Percentiles rank a stretch among this genome's conserved stretches.
Conservation (phyloP, 1,284 basidiomycete genomes). For the Somion occarium region DNA sequence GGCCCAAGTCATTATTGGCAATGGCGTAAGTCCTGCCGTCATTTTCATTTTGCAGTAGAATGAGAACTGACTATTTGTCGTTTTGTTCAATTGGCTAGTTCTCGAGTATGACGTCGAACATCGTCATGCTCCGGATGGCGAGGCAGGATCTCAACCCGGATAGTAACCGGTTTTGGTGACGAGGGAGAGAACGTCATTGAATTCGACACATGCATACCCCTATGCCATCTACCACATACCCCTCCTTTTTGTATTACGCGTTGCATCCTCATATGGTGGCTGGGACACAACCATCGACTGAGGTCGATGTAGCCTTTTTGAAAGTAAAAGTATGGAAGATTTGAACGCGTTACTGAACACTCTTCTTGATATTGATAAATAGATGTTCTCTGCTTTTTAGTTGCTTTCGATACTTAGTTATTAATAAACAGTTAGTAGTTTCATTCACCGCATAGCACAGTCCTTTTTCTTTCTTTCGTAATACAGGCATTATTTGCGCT, state of each 20-base stretch:
- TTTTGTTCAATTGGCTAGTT: constrained; percentile 34
- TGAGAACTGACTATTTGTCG: constrained; percentile 18
- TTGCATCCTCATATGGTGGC: too few species aligned
- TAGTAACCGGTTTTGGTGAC: constrained; percentile 24
- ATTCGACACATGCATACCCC: neutral
- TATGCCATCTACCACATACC: neutral
- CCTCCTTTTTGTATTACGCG: neutral
- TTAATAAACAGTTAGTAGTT: too few species aligned
- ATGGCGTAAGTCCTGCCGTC: constrained; percentile 32
- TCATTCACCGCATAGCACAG: too few species aligned
- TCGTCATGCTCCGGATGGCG: constrained; percentile 50
- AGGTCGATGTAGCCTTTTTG: too few species aligned
- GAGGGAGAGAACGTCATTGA: neutral
- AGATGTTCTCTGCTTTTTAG: too few species aligned
- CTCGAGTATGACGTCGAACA: constrained; percentile 54
- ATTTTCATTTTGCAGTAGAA: neutral
- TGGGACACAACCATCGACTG: too few species aligned
- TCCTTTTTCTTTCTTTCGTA: too few species aligned
- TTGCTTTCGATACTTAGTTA: too few species aligned
- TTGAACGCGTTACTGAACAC: too few species aligned
- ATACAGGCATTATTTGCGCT: too few species aligned
- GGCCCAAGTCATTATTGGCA: constrained; percentile 41
- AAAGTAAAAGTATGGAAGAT: too few species aligned
- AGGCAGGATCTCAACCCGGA: constrained; percentile 21
- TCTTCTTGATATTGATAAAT: too few species aligned